A percentile compares a stretch with the other conserved stretches of the same genome.
Conservation (phyloP, 768 basidiomycete genomes). For the Boletus rufocinnamomeus region DNA sequence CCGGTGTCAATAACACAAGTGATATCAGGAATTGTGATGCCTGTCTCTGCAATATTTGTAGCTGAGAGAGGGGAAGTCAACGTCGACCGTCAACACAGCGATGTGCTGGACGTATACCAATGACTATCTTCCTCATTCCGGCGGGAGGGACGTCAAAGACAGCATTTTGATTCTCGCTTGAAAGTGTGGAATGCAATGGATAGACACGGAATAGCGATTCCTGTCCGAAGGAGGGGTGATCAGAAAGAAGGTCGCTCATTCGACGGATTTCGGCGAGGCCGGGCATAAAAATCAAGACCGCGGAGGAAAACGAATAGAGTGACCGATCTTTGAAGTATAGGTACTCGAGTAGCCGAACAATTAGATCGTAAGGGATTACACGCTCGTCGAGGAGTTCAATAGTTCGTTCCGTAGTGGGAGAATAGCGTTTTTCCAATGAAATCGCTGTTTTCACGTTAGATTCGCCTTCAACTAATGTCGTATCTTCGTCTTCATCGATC, state of each 20-base stretch:
- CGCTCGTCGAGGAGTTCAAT: slow-evolving; percentile 87
- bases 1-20: slow-evolving; percentile 96
- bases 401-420: slow-evolving; percentile 67
- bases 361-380: slow-evolving; percentile 88
- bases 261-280: slow-evolving; percentile 92
- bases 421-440: slow-evolving; percentile 81
- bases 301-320: slow-evolving; percentile 64
- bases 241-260: slow-evolving; percentile 75
- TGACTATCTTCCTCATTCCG: slow-evolving; percentile 89
- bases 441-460: slow-evolving; percentile 30
- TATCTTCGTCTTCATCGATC: slow-evolving; percentile 67
- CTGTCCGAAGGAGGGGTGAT: slow-evolving; percentile 72
- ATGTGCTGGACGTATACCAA: slow-evolving; percentile 54
- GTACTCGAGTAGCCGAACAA: slow-evolving; percentile 77
- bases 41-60: slow-evolving; percentile 94
- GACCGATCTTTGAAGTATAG: slow-evolving; percentile 70
- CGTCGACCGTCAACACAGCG: neutral
- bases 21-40: slow-evolving; percentile 97
- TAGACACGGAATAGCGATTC: slow-evolving; percentile 68
- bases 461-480: slow-evolving; percentile 31
- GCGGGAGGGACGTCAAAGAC: slow-evolving; percentile 87
- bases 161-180: slow-evolving; percentile 85
- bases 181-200: slow-evolving; percentile 90
- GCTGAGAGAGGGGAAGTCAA: slow-evolving; percentile 43
- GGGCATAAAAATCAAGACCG: slow-evolving; percentile 91